Base-by-base conservation (phyloP, 2,329 filamentous ascomycete genomes). In the Phyllosticta capitalensis region DNA sequence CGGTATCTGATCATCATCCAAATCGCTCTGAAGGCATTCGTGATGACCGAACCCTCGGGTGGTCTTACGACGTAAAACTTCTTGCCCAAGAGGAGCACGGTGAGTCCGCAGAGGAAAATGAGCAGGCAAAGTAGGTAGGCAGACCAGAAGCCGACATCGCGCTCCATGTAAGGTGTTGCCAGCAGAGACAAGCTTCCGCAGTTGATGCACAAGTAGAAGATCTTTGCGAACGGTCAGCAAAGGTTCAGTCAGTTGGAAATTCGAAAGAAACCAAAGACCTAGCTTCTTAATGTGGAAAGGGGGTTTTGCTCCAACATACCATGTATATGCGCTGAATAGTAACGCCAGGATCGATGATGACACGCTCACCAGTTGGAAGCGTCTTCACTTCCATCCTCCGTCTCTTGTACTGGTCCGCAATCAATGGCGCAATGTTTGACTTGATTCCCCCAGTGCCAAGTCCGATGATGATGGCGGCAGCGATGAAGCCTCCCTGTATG, bases 191-290 rank as follows among this genome's bases (percentile, higher is more conserved):
- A 78, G 9, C 84, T 82, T 33, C 87, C 88, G 24, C 90, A 65
- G 73, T 90, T 90, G 74, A 90, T 89, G 72, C 83, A 86, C 70
- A 80, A 70, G 73, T 89, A 89, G 75, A 89, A 89, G 67, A 89
- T 81, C 83, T 52, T 45, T n/a, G 6, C 17, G 38, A 12, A 45
- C 5, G 5, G 17, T 45, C 17, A 45, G 38, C 38, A 45, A 6
- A n/a, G 17, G 38, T 45, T n/a, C n/a, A n/a, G n/a, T n/a, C n/a
- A n/a, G n/a, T n/a, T n/a, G n/a, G n/a, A n/a, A n/a, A n/a, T n/a
- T n/a, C n/a, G n/a, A n/a, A n/a, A n/a, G n/a, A n/a, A n/a, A n/a
- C n/a, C n/a, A n/a, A n/a, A n/a, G n/a, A n/a, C n/a, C n/a, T n/a
- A n/a, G n/a, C n/a, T n/a, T n/a, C n/a, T n/a, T n/a, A n/a, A n/a